Base-by-base conservation (phyloP, 2,329 filamentous ascomycete genomes). In the Ceratocystis huliohia region DNA sequence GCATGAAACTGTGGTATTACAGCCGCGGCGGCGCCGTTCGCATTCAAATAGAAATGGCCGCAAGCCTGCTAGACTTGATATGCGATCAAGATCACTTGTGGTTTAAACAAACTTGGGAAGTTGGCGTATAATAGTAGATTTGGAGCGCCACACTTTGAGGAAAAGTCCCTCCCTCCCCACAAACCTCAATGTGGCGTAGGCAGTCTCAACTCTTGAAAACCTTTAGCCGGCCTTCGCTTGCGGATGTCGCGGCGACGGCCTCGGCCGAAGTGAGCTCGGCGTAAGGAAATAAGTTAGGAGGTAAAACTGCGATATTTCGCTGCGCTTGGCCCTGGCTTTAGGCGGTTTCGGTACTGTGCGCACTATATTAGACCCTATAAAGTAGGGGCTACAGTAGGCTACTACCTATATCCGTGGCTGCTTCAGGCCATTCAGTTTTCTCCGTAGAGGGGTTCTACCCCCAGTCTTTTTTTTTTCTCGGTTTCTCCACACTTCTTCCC, bases 191-290 rank as follows among this genome's bases (percentile, higher is more conserved):
- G 53, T 57, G 53, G 53, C 53, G 53, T 28, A n/a, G 5, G 22
- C 20, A 25, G 8, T 7, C 17, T 17, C 15, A 20, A 17, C 45
- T 48, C 17, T 17, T 20, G 3, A 48, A 50, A 22, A 41, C 10
- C n/a, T 50, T 50, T n/a, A 57, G 30, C 53, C 53, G n/a, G 46
- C 46, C 15, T 30, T 30, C 13, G 53, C 53, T 57, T 28, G 53
- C 53, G 53, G 53, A 57, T 33, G 53, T 57, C 53, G 53, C 53
- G 45, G 46, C 28, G 62, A 22, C 62, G 46, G 33, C 63, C 66
- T 68, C 66, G 66, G 66, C 66, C 66, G 66, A 68, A 68, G 66
- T 30, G 25, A 63, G 63, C 66, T 68, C 66, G 66, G 66, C 64
- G 66, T 50, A 68, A 68, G 63, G 66, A 64, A 53, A 61, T 67